phyloP scores from a whole-genome alignment of 1,284 basidiomycete genomes.

The Meira nashicola region DNA sequence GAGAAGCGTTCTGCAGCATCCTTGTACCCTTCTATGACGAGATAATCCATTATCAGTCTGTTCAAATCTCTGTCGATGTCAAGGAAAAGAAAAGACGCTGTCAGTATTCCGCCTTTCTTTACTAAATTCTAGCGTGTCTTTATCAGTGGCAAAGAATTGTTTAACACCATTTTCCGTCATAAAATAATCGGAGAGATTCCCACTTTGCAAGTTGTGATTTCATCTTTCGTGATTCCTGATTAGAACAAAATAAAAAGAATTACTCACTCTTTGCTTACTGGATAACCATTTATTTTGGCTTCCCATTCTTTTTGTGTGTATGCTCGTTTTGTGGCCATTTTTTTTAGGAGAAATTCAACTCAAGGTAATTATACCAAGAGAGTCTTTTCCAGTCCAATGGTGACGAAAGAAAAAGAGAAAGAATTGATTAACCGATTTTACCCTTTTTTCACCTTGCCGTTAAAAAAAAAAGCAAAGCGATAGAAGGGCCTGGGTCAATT shows the following conservation, averaged over 20 bases:
- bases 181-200: slow-evolving; percentile 62
- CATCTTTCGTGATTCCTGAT: slow-evolving; percentile 53
- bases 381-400: too few relatives aligned
- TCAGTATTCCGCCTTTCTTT: not conserved
- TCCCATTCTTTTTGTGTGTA: slow-evolving; percentile 55
- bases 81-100: not conserved
- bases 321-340: not conserved
- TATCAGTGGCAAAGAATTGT: slow-evolving; percentile 56
- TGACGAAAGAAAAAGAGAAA: too few relatives aligned
- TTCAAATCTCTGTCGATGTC: slow-evolving; percentile 71
- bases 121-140: slow-evolving; percentile 13
- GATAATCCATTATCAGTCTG: slow-evolving; percentile 93
- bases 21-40: slow-evolving; percentile 95
- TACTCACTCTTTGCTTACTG: slow-evolving; percentile 59
- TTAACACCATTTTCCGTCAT: slow-evolving; percentile 54
- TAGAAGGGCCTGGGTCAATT: too few relatives aligned
- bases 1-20: slow-evolving; percentile 91
- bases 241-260: slow-evolving; percentile 16
- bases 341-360: too few relatives aligned
- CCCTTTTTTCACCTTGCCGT: too few relatives aligned
- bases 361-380: too few relatives aligned
- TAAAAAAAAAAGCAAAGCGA: too few relatives aligned
- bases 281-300: slow-evolving; percentile 55
- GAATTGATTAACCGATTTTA: too few relatives aligned
- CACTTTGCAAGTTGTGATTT: slow-evolving; percentile 57